Evolutionary conservation across 2,329 filamentous ascomycete species (phyloP), one percentile per base, ranked within the genome.

Genomic region (Fusarium subtropicale): DNA sequence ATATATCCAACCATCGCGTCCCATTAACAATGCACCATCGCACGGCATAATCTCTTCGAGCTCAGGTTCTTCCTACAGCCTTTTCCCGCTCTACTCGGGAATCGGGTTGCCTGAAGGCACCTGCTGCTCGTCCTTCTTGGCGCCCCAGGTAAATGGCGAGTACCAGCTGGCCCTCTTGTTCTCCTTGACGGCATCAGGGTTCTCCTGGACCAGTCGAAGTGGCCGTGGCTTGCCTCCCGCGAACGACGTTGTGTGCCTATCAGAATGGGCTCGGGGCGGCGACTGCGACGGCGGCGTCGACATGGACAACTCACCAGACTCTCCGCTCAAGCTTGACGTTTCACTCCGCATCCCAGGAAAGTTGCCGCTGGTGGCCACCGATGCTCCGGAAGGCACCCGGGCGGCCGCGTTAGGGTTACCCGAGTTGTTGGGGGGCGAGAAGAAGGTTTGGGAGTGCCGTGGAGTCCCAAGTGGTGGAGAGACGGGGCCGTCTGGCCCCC

Each of bases 121-220:
- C 62, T 71, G 70, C 39, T 61, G 55, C 42, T 86, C 85, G 51
- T 87, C 85, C 79, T 86, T 87, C 79, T 84, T 85, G 41, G 44
- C 68, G 28, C 75, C 77, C 76, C 82, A 83, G 76, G 78, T 80
- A 87, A 88, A 90, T 15, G 87, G 87, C 60, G 90, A 85, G 64
- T 80, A 80, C 89, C 89, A 91, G 77, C 88, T 91, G 22, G 84
- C 82, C 48, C 89, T 82, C 81, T 90, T 91, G 74, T 85, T 86
- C 56, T 80, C 77, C 72, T 84, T 83, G 64, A 83, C 80, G 4
- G 76, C 76, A 52, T 87, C 86, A 24, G 81, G 78, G 70, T 91
- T 91, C 81, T 97, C 93, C 80, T 96, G 92, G 47, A 98, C 94
- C 31, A 99, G 85, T 18, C 95, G 87, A 69, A 99, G 83, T 9